Base-by-base conservation (phyloP, 768 basidiomycete genomes). In the Termitomyces titanicus region DNA sequence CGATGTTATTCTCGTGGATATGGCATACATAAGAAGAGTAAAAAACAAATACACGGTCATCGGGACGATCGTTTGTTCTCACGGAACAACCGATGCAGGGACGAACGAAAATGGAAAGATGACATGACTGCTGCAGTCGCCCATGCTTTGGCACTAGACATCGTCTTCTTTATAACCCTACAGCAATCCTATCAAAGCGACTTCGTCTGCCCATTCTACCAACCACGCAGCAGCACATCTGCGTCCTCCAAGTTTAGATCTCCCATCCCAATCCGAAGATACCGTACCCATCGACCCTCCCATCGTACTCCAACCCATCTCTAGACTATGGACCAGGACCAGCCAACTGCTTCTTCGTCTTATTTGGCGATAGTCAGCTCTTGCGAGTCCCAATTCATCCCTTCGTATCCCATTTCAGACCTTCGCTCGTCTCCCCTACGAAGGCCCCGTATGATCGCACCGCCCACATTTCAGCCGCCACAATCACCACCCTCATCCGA, bases 321-420 rank as follows among this genome's bases (percentile, higher is more conserved):
- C 18, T 22, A 47, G 15, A 47, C 47, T 33, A 47, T 47, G 58
- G 47, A 51, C 31, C 47, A 53, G 12, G 10, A 34, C n/a, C 38
- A 38, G 33, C 53, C 47, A 56, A 46, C 52, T 15, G 54, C 61
- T 33, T 62, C 63, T 5, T 55, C 58, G 20, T 62, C 59, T 6
- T 51, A 47, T 25, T 37, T 45, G 18, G 34, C 39, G 10, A 55
- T 66, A 34, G 58, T 67, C 35, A 54, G 54, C 55, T 66, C 59
- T 40, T 69, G 66, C 51, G 37, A 65, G 51, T 51, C 64, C 47
- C 55, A 48, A 37, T 47, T 57, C 53, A 35, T 51, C 50, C 58
- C 59, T 55, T 65, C 68, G 49, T 78, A 71, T 50, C 71, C 72
- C 51, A 67, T 67, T 56, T 78, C 75, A 25, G 70, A 72, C 47